phyloP scores from a whole-genome alignment of 2,329 filamentous ascomycete species.

The Claviceps monticola region DNA sequence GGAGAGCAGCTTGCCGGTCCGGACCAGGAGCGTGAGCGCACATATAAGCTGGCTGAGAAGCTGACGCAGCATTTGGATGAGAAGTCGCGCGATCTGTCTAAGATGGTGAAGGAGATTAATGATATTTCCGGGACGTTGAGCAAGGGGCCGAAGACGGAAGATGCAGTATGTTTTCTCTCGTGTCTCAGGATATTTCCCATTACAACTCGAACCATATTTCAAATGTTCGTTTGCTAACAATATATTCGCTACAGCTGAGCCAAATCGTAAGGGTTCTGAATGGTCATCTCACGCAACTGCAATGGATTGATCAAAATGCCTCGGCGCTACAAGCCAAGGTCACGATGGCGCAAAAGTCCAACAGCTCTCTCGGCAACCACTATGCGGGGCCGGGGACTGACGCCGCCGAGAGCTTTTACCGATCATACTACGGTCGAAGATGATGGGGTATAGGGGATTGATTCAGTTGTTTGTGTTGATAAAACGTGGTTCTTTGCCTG shows the following conservation, averaged over 20 bases:
- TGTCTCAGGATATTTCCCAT: background rate
- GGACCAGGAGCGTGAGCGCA: conserved; percentile 89
- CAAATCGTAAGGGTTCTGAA: conserved; percentile 95
- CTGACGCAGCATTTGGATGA: conserved; percentile 81
- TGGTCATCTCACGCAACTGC: conserved; percentile 77
- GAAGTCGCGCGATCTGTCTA: conserved; percentile 81
- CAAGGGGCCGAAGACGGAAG: conserved; percentile 79
- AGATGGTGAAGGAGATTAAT: conserved; percentile 98
- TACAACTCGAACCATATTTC: conserved; percentile 5
- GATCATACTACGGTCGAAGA: conserved; percentile 69
- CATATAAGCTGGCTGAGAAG: conserved; percentile 91
- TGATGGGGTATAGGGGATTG: conserved; percentile 19
- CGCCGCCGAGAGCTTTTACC: conserved; percentile 79
- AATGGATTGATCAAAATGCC: conserved; percentile 84
- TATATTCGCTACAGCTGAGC: conserved; percentile 48
- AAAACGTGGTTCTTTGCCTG: background rate
- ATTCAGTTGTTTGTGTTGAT: background rate
- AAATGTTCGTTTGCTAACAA: conserved; percentile 5
- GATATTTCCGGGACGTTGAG: conserved; percentile 76
- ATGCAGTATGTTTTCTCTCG: conserved; percentile 50
- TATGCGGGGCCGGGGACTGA: conserved; percentile 50
- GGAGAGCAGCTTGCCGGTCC: conserved; percentile 69
- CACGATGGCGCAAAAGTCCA: conserved; percentile 64
- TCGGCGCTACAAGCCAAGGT: conserved; percentile 73
- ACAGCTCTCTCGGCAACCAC: conserved; percentile 44